Percentiles rank a stretch among this genome's conserved stretches.
These are phyloP conservation scores for Penicillium macrosclerotiorum DNA, from an alignment of 495 filamentous ascomycete genomes.

Conservation along the genomic window DNA sequence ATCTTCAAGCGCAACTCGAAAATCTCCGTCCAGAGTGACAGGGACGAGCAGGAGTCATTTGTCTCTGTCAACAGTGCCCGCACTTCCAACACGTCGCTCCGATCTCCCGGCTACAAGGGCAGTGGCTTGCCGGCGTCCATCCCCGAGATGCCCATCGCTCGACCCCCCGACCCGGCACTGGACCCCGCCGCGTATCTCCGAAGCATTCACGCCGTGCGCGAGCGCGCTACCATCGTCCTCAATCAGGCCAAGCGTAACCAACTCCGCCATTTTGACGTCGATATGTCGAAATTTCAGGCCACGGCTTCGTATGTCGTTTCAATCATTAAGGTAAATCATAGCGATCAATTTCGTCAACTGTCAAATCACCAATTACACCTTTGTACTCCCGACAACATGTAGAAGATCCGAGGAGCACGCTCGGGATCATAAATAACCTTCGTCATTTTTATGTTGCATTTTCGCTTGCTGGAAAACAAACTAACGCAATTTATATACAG, in stretches of 20 bases:
- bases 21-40: conserved; percentile 48
- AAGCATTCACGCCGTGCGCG: conserved; percentile 85
- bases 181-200: conserved; percentile 91
- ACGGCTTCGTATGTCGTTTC: conserved; percentile 90
- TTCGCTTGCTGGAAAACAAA: conserved; percentile 8
- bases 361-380: not conserved
- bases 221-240: conserved; percentile 69
- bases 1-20: conserved; percentile 65
- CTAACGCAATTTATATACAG: conserved; percentile 43
- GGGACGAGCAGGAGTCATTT: conserved; percentile 44
- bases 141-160: conserved; percentile 71
- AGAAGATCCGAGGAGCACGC: no score
- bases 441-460: no score
- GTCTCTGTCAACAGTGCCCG: conserved; percentile 50
- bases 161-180: conserved; percentile 81
- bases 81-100: conserved; percentile 54
- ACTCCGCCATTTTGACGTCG: conserved; percentile 87
- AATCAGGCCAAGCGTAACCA: conserved; percentile 76
- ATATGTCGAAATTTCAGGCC: conserved; percentile 81
- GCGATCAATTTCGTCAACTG: not conserved
- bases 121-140: conserved; percentile 46
- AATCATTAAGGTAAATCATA: conserved; percentile 80
- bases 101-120: conserved; percentile 50
- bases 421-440: no score
- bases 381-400: no score